Evolutionary conservation across 345 rosid species (phyloP).

Genomic region (Nephelium lappaceum): DNA sequence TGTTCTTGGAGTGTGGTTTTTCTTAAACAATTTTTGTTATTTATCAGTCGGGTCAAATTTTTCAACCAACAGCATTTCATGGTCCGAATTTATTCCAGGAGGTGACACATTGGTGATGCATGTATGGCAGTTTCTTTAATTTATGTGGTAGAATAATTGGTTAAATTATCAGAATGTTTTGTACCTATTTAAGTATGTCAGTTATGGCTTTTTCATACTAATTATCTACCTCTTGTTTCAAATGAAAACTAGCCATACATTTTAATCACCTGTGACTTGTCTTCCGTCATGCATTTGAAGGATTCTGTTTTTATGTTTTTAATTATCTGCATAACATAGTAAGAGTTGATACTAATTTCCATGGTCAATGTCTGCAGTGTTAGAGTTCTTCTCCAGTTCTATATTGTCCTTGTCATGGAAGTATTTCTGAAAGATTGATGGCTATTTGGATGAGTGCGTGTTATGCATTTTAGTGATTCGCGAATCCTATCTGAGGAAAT

Average conservation of each 20-base stretch:
- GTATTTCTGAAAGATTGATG: background rate
- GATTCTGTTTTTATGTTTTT: background rate
- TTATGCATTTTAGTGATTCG: background rate
- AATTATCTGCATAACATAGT: slow-evolving; percentile 4
- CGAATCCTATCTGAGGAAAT: background rate
- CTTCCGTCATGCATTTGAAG: background rate
- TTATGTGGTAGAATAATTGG: background rate
- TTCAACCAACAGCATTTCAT: background rate
- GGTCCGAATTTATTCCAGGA: background rate
- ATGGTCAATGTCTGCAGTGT: background rate
- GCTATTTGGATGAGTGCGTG: background rate
- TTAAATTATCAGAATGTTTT: background rate
- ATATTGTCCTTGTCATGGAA: background rate
- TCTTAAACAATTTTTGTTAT: background rate
- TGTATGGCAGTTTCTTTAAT: background rate
- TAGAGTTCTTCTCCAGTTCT: background rate
- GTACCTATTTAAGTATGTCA: background rate
- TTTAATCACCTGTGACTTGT: background rate
- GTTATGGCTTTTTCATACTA: background rate
- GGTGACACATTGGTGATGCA: slow-evolving; percentile 9
- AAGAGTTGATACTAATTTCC: background rate
- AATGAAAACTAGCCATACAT: background rate
- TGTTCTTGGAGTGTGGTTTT: background rate
- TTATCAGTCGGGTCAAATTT: background rate
- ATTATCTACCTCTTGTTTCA: background rate